Base-by-base conservation (phyloP, 2,329 filamentous ascomycete genomes). In the Epichloe gansuensis region DNA sequence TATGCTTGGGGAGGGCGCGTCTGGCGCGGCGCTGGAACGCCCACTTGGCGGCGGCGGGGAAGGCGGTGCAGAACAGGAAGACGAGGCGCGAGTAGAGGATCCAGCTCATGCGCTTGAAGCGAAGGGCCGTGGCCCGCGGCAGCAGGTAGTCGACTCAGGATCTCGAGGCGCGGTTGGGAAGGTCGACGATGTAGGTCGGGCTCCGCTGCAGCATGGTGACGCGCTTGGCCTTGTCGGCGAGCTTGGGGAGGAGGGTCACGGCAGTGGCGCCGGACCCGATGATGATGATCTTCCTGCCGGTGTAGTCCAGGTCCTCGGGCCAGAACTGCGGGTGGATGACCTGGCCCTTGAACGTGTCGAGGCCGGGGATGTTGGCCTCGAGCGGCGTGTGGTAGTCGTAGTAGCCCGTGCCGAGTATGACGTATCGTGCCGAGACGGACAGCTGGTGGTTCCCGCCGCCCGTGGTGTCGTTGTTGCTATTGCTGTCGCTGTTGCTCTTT, bases 191-290 rank as follows among this genome's bases (percentile, higher is more conserved):
- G 60, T 87, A 89, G 1, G 74, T 76, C 0, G 87, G 87, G 46
- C 80, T 87, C 48, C 87, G 79, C 68, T 91, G 87, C 5, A 91
- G 73, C 77, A 89, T 87, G 1, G 85, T 89, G 23, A 87, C 81
- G 7, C 77, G 74, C 6, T 68, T 68, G 7, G 84, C 85, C 39
- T 74, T 76, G 51, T 84, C 69, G 2, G 80, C 77, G 41, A 91
- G 66, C 47, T 74, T 76, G 0, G 87, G 87, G 5, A 91, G 66
- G 1, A 93, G 72, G 0, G 87, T 90, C 45, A 90, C 70, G 4
- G 87, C 83, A 0, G 87, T 91, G 3, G 87, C 87, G 15, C 87
- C 87, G 15, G 77, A 82, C 36, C 86, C 86, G 57, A 90, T 79
- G 54, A 89, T 73, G 45, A 86, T 77, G 23, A 89, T 71, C 39